Base-by-base conservation (phyloP, 441 rosid species). In the Cnidoscolus chayamansa region DNA sequence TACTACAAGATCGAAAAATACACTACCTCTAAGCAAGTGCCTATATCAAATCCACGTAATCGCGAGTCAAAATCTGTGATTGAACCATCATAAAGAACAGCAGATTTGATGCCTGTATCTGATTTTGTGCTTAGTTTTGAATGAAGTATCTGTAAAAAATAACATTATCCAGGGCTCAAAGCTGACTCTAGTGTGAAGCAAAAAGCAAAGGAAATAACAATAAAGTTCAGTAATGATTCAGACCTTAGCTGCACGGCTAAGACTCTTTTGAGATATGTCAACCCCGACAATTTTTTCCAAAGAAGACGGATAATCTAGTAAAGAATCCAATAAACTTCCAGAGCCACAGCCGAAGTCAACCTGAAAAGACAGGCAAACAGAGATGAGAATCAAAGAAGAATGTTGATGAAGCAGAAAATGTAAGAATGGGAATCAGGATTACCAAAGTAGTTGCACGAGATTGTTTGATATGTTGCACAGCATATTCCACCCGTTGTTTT, bases 311-410 rank as follows among this genome's bases (percentile, higher is more conserved):
- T 88, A 90, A 77, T 92, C 94, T 79, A 94, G 81, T 57, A 94
- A 81, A 61, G 97, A 89, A 71, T 92, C 92, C 81, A 94, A 78
- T 74, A 92, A 84, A 81, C 97, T 92, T 80, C 98, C 98, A 53
- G 98, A 86, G 71, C 97, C 97, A 69, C 97, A 94, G 51, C 98
- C 98, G 82, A 90, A 90, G 79, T 94, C 98, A 81, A 84, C 87
- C 98, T 94, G 80, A 75, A 74, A 69, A 58, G 62, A 65, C 10
- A 76, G 69, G 47, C n/a, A 66, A 10, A 74, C 47, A 75, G 20
- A 70, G 48, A 58, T 25, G 1, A 25, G 58, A 16, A 19, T 66
- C 17, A n/a, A 35, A 62, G 65, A 65, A 31, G 10, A 4, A 20
- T 19, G 61, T 65, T 45, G 54, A 59, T 16, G 40, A 58, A 49